Evolutionary conservation across 345 rosid genomes (phyloP), one percentile per base, ranked within the genome.

Genomic region (Pistacia integerrima): DNA sequence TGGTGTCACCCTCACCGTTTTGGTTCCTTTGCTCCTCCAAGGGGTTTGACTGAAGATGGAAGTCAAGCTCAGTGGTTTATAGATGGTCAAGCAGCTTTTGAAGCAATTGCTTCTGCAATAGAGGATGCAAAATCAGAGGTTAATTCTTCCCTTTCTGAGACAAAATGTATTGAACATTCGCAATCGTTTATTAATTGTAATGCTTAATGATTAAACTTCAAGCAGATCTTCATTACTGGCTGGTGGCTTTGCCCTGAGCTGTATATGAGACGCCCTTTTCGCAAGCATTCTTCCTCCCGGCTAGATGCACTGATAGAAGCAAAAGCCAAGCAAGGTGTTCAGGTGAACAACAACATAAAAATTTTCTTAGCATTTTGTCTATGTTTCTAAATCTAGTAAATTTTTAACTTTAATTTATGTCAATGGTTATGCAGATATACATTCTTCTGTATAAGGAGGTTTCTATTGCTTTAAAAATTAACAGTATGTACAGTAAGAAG

Each of bases 241-340:
- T 95, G 99, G 99, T 95, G 99, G 99, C 90, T 95, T 78, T 95
- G 98, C 80, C 97, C 99, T 2, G 98, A 95, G 81, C 82, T 93
- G 74, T 93, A 89, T 81, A 90, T 95, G 67, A 89, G 93, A 84
- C 92, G 99, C n/a, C 98, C 99, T 44, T 95, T 93, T 64, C 57
- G 84, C 70, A 85, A 81, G 69, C 82, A 90, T 74, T 72, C 91
- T 57, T 79, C 86, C 41, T 85, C 91, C 52, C 79, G 93, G 77
- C 94, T 93, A 54, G 98, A 95, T 84, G 84, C 90, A 30, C 84
- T 95, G 80, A 83, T 95, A 0, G 96, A 90, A 87, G 88, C 85
- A 17, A 95, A 93, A 82, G 99, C 99, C 67, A 93, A 87, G 80
- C 84, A 92, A 76, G 99, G 99, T 55, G 93, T 92, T 78, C 92